Percentiles rank a stretch among this genome's conserved stretches.
Evolutionary conservation across 768 basidiomycete species (phyloP).

Genomic region (Mrakia gelida): DNA sequence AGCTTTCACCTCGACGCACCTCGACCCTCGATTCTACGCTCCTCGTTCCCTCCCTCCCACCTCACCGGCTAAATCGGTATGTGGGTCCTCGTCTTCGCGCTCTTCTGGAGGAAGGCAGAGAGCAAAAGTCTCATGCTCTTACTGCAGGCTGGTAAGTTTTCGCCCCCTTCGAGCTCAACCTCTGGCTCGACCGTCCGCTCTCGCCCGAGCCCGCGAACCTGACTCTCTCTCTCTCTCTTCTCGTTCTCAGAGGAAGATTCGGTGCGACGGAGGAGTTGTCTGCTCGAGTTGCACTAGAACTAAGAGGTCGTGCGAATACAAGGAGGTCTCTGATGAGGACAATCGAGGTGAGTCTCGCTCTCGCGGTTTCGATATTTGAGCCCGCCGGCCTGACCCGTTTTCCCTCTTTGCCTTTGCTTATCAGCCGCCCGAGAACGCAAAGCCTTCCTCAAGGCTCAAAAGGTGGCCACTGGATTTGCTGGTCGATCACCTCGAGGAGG

Average conservation of each 20-base stretch:
- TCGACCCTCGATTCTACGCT: neutral
- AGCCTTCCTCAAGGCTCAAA: slow-evolving; percentile 2
- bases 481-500: neutral
- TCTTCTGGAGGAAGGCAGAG: neutral
- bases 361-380: too few species aligned
- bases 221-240: neutral
- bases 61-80: neutral
- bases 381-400: neutral
- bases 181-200: too few species aligned
- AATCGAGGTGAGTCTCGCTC: slow-evolving; percentile 36
- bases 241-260: neutral
- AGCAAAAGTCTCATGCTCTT: neutral
- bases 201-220: neutral
- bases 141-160: neutral
- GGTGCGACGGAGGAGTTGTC: slow-evolving; percentile 40
- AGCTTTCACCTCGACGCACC: slow-evolving; percentile 7
- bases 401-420: neutral
- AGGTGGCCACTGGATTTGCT: neutral
- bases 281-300: slow-evolving; percentile 41
- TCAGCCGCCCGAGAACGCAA: neutral
- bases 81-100: neutral
- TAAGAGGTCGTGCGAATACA: slow-evolving; percentile 39
- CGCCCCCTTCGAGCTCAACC: too few species aligned
- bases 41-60: neutral
- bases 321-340: slow-evolving; percentile 42